Evolutionary conservation across 2,329 filamentous ascomycete genomes (phyloP).

Genomic region (Colletotrichum magnum): DNA sequence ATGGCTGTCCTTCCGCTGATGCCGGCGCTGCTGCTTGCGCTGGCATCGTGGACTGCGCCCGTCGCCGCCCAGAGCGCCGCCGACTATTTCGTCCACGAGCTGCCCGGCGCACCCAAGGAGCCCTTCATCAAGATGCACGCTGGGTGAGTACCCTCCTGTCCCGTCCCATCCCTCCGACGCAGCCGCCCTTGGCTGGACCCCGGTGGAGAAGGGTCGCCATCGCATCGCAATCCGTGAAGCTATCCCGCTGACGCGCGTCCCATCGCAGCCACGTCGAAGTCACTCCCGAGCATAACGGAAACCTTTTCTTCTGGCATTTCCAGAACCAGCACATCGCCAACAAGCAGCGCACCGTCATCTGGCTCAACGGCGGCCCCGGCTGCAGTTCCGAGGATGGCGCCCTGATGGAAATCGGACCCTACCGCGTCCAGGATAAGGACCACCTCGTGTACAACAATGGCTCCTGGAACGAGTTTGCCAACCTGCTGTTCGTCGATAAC

Average conservation of each 20-base stretch:
- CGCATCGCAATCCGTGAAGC: conserved; percentile 3
- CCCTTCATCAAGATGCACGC: conserved; percentile 96
- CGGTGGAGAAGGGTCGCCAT: not conserved
- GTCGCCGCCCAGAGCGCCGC: conserved; percentile 59
- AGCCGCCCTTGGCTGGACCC: not conserved
- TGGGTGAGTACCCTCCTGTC: conserved; percentile 73
- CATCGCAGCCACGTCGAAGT: conserved; percentile 87
- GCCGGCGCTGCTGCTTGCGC: conserved; percentile 52
- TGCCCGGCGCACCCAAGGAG: conserved; percentile 85
- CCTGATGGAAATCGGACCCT: conserved; percentile 96
- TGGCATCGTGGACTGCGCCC: conserved; percentile 58
- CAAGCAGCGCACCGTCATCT: conserved; percentile 90
- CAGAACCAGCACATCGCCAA: conserved; percentile 96
- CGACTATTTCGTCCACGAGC: conserved; percentile 89
- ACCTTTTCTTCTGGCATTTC: conserved; percentile 99
- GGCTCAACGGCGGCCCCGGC: conserved; percentile 96
- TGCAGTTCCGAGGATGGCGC: conserved; percentile 98
- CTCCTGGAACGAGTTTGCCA: conserved; percentile 99
- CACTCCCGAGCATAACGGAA: conserved; percentile 86
- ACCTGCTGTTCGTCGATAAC: conserved; percentile 96
- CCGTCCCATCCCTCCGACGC: conserved; percentile 2
- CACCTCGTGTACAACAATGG: conserved; percentile 86
- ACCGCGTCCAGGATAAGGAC: conserved; percentile 83
- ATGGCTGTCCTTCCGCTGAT: conserved; percentile 42
- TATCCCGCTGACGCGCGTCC: conserved; percentile 44